Base-by-base conservation (phyloP, 2,329 filamentous ascomycete genomes). In the Aspergillus pseudonomiae region DNA sequence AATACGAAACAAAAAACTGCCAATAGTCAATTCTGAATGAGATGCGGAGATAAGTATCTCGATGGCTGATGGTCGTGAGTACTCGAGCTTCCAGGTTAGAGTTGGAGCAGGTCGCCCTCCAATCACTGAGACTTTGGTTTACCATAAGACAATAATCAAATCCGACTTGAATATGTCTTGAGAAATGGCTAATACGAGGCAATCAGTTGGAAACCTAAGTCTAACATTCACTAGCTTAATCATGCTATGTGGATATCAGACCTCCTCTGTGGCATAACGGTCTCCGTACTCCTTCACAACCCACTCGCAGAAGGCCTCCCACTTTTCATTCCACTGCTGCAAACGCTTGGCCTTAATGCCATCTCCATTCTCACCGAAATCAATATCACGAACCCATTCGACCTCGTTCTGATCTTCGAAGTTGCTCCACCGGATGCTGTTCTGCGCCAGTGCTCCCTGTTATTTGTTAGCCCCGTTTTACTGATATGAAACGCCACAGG, bases 241-340 rank as follows among this genome's bases (percentile, higher is more conserved):
- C 3, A 41, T 10, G 6, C 34, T 16, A 39, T 39, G 5, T 5
- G 34, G 39, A 16, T 19, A 54, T 32, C n/a, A 54, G 16, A 52
- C 28, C 24, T 52, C 52, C 1, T 34, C 30, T 1, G 45, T 54
- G 26, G 59, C 30, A 43, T 60, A 63, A 32, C 59, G 11, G 12
- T 34, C 26, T 6, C 66, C 61, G 36, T 62, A 66, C 26, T 62
- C 61, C 5, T 56, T 83, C 24, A 96, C 90, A 50, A 97, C 84
- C 92, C 93, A 97, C 57, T 92, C 83, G 73, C 93, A 97, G 74
- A 94, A 97, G 70, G 87, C 84, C 82, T 97, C 94, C 89, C 93
- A 97, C 71, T 91, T 86, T 45, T 86, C 78, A 39, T 86, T 85
- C 93, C 93, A 97, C 75, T 93, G 84, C 75, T 88, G 87, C 75